Evolutionary conservation across 2,329 filamentous ascomycete genomes (phyloP).

Genomic region (Fusarium chlamydosporum): DNA sequence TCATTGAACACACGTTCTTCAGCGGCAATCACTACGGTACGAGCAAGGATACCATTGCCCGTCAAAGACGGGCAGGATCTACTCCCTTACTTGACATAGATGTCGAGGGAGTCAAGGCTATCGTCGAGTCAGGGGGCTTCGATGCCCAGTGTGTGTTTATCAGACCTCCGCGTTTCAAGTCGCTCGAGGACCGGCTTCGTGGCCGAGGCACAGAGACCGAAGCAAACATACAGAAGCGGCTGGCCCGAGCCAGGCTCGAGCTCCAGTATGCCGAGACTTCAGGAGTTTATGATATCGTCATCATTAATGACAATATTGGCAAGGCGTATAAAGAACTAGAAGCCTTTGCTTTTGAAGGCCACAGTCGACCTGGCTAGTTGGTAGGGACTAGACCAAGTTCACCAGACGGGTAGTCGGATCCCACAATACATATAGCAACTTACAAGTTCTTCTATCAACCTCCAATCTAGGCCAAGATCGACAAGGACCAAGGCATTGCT

Average conservation of each 20-base stretch:
- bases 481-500: background rate
- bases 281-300: background rate
- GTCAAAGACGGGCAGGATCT: background rate
- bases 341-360: background rate
- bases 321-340: background rate
- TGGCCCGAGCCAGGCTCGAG: background rate
- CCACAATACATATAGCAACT: too few species aligned
- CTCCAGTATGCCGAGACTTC: background rate
- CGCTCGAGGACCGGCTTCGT: background rate
- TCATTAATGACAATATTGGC: background rate
- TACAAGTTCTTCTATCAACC: background rate
- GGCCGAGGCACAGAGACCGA: background rate
- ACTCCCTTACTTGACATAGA: background rate
- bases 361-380: background rate
- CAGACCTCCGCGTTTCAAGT: background rate
- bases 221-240: background rate
- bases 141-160: background rate
- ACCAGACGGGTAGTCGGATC: too few species aligned
- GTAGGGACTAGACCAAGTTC: too few species aligned
- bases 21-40: conserved; percentile 1
- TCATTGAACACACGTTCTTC: conserved; percentile 1
- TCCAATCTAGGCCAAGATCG: background rate
- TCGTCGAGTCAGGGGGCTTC: background rate
- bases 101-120: background rate
- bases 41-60: background rate